Base-by-base conservation (phyloP, 257 asterid genomes). In the Oldenlandia corymbosa region DNA sequence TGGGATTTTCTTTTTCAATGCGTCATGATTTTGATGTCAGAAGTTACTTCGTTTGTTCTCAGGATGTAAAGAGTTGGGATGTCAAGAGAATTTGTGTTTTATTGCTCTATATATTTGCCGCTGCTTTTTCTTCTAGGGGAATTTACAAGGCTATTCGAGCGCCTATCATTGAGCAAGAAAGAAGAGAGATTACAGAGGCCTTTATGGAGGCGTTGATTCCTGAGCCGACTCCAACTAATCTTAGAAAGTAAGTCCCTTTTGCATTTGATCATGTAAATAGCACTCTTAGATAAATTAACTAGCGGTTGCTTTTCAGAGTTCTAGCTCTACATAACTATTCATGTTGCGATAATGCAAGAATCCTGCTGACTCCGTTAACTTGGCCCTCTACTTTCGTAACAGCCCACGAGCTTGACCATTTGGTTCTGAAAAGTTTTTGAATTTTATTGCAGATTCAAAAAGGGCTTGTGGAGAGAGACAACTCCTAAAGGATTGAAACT, bases 151-250 rank as follows among this genome's bases (percentile, higher is more conserved):
- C 84, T 3, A 58, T 85, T 70, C 88, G 88, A 72, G 97, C 92
- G 47, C 96, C 99, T 37, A 32, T 81, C 48, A 59, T 93, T 57
- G 85, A 76, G 71, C 87, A 88, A 60, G 92, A 93, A 66, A 83
- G 77, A 67, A 83, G 70, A 67, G 88, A 93, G 58, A 64, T 93
- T 75, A 67, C 92, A 11, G 97, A 93, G 84, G 94, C 95, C 20
- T 93, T 82, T 69, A 93, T 93, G 99, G 99, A 93, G 51, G 94
- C 96, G 18, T 75, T 93, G 62, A 83, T 90, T 70, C 99, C 99
- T 48, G 99, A 85, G 79, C 99, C 99, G 20, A 84, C 94, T 63
- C 90, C 97, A 10, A 73, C 82, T 43, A 93, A 93, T 73, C 76
- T 93, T 60, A 84, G 76, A 71, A 85, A 72, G 99, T 90, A 70